Base-by-base conservation (phyloP, 2,329 filamentous ascomycete species). In the Cladosporium halotolerans region DNA sequence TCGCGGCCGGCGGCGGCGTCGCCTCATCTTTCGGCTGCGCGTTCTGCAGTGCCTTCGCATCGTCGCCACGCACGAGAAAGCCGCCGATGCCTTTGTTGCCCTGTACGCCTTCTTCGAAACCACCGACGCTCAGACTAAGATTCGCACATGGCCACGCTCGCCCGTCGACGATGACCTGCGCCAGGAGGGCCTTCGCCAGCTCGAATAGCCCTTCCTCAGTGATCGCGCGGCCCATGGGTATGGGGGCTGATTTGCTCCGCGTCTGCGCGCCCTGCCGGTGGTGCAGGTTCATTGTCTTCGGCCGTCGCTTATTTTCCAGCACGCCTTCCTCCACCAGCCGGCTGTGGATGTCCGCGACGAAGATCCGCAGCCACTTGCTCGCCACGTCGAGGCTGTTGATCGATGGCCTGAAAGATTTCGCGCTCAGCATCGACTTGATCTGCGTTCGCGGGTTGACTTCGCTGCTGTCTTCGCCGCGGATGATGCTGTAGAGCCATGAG, bases 361-460 rank as follows among this genome's bases (percentile, higher is more conserved):
- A 97, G 52, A 99, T 96, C 9, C 85, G 80, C 38, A 99, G 76
- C 93, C 93, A 99, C 56, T 84, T 84, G 19, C 81, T 75, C 1
- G 85, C 92, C 67, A 95, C 88, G 18, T 93, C 89, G 14, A 81
- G 73, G 2, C 78, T 85, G 60, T 83, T 87, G 66, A 97, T 92
- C 53, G 79, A 83, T 0, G 93, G 93, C 23, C 88, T 80, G 65
- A 99, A 99, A 0, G 90, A 95, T 68, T 99, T 99, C 16, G 93
- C 91, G 1, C 90, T 96, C 11, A 97, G 77, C 91, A 99, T 97
- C 13, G 88, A 93, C 69, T 97, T 96, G 74, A 96, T 96, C 64
- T 93, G 88, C 1, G 90, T 96, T 48, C 92, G 79, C 28, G 89
- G 81, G 64, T 89, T 96, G 60, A 99, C 89, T 69, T 96, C 91